A percentile compares a stretch with the other conserved stretches of the same genome.
phyloP scores from a whole-genome alignment of 2,329 filamentous ascomycete species.

The Mycosphaerelloides madeirae region DNA sequence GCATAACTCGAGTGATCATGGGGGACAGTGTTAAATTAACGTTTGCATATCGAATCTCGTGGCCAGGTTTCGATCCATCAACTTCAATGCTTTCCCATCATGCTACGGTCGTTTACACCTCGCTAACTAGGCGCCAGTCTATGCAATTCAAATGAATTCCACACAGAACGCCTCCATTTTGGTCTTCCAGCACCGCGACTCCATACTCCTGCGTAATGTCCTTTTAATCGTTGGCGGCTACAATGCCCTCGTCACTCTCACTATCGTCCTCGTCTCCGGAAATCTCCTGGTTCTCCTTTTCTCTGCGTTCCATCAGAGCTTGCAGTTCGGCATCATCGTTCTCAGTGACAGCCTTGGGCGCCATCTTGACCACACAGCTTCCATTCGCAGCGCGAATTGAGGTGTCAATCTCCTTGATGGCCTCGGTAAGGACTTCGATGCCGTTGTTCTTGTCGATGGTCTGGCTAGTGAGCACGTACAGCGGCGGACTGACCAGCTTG shows the following conservation, averaged over 20 bases:
- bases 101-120: no score
- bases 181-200: no score
- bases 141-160: no score
- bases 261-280: constrained; percentile 95
- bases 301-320: constrained; percentile 97
- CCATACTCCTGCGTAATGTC: no score
- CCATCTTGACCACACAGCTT: constrained; percentile 89
- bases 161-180: no score
- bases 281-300: constrained; percentile 95
- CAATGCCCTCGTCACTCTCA: constrained; percentile 84
- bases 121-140: no score
- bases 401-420: constrained; percentile 78
- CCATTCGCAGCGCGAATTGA: constrained; percentile 71
- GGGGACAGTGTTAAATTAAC: no score
- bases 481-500: constrained; percentile 92
- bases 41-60: no score
- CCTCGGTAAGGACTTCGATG: constrained; percentile 78
- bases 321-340: constrained; percentile 96
- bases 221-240: constrained; percentile 16
- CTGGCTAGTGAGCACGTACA: constrained; percentile 93
- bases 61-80: no score
- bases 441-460: constrained; percentile 89
- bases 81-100: no score
- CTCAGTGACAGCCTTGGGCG: constrained; percentile 97
- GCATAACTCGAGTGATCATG: no score